A percentile compares a stretch with the other conserved stretches of the same genome.
Conservation (phyloP, 768 basidiomycete species). For the Ramaria rubella region DNA sequence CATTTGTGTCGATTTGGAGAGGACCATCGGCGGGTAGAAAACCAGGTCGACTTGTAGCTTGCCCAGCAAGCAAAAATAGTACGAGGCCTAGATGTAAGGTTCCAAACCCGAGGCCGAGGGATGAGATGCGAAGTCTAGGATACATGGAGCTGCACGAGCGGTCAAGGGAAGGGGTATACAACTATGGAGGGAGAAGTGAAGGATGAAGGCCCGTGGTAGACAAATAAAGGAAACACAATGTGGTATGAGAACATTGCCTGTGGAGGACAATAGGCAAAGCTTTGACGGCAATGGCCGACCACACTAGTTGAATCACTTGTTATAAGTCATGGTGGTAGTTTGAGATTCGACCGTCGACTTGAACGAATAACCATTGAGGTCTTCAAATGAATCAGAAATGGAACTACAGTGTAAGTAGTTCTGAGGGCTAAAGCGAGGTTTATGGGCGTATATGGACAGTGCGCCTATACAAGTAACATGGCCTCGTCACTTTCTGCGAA, state of each 20-base stretch:
- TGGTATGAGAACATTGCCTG: neutral
- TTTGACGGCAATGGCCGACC: too few species aligned
- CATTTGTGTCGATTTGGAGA: neutral
- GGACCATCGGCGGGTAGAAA: neutral
- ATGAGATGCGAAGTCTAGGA: neutral
- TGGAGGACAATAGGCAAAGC: conserved; percentile 1
- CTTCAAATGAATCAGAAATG: too few species aligned
- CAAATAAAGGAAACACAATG: neutral
- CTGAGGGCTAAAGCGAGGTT: neutral
- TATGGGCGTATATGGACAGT: neutral
- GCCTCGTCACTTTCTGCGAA: conserved; percentile 72
- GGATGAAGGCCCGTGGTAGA: neutral
- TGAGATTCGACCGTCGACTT: too few species aligned
- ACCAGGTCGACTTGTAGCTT: neutral
- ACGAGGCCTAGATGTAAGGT: neutral
- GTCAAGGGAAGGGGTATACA: neutral
- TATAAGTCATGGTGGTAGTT: too few species aligned
- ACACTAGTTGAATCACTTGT: too few species aligned
- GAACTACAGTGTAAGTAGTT: neutral
- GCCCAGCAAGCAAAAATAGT: conserved; percentile 4
- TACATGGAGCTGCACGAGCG: neutral
- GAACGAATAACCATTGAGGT: too few species aligned
- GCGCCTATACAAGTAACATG: conserved; percentile 36
- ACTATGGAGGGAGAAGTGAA: neutral
- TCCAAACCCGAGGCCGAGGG: neutral